Conservation (phyloP, 2,329 filamentous ascomycete genomes). For the Ophiostoma montium region DNA sequence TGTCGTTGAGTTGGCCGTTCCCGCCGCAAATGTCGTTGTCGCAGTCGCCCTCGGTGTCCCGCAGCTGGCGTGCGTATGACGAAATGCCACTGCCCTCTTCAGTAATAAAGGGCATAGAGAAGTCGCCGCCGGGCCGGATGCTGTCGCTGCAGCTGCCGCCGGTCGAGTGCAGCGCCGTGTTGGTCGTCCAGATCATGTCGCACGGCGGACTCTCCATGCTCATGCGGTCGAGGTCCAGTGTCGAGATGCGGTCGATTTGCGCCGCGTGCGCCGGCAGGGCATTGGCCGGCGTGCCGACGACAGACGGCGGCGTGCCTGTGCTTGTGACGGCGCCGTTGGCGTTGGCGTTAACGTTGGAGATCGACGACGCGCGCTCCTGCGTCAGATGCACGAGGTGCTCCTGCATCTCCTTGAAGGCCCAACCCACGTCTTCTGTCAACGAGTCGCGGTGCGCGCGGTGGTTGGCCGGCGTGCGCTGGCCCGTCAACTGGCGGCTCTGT, state of each 20-base stretch:
- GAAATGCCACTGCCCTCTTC: constrained; percentile 14
- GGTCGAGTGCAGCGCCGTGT: constrained; percentile 13
- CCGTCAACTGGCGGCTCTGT: constrained; percentile 10
- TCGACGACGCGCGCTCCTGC: constrained; percentile 21
- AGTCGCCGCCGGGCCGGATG: constrained; percentile 19
- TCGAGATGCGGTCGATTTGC: constrained; percentile 25
- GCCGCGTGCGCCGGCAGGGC: not conserved
- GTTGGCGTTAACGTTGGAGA: no score
- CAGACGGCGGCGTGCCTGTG: not conserved
- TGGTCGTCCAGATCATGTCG: constrained; percentile 22
- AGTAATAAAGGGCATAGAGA: constrained; percentile 19
- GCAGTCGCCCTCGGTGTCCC: constrained; percentile 11
- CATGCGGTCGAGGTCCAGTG: constrained; percentile 21
- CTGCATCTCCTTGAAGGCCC: constrained; percentile 72
- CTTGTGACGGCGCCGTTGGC: no score
- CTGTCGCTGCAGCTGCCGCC: constrained; percentile 11
- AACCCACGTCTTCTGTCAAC: constrained; percentile 47
- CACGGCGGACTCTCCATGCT: constrained; percentile 22
- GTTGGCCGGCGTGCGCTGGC: not conserved
- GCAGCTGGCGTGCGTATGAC: constrained; percentile 9
- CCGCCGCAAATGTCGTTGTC: no score
- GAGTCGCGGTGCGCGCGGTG: constrained; percentile 38
- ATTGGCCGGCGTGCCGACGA: not conserved
- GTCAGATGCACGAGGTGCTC: constrained; percentile 56
- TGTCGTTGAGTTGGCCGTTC: no score